Evolutionary conservation across 2,329 filamentous ascomycete species (phyloP).

Genomic region (Ceratocystis ficicola): DNA sequence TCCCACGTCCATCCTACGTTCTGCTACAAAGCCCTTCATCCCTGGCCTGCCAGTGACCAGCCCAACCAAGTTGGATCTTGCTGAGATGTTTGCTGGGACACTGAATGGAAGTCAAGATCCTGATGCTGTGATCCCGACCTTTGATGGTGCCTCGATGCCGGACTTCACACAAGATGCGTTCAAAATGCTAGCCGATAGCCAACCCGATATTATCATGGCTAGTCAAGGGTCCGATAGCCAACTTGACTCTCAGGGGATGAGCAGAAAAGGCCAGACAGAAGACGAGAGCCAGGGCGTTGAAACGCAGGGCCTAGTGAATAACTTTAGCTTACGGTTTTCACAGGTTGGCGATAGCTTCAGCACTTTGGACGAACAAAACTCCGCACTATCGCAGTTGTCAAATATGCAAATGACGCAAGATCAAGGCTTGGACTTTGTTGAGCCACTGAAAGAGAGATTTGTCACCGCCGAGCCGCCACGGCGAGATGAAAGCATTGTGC

Average conservation of each 20-base stretch:
- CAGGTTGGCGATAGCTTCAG: constrained; percentile 61
- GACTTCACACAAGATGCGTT: constrained; percentile 22
- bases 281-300: constrained; percentile 29
- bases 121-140: constrained; percentile 27
- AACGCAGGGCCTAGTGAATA: constrained; percentile 17
- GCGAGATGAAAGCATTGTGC: constrained; percentile 31
- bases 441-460: constrained; percentile 58
- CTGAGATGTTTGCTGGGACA: constrained; percentile 82
- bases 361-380: background rate
- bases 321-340: constrained; percentile 31
- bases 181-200: constrained; percentile 25
- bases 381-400: constrained; percentile 14
- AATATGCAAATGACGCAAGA: constrained; percentile 53
- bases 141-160: constrained; percentile 16
- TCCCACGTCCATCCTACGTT: constrained; percentile 54
- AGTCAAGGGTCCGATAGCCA: constrained; percentile 35
- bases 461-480: constrained; percentile 34
- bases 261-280: constrained; percentile 23
- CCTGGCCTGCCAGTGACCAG: constrained; percentile 52
- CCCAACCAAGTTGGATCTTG: constrained; percentile 59
- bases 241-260: constrained; percentile 26
- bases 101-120: constrained; percentile 53
- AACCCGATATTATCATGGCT: constrained; percentile 38
- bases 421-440: constrained; percentile 58
- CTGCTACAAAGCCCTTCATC: constrained; percentile 56